Base-by-base conservation (phyloP, 208 protist species). In the Naegleria fowleri region DNA sequence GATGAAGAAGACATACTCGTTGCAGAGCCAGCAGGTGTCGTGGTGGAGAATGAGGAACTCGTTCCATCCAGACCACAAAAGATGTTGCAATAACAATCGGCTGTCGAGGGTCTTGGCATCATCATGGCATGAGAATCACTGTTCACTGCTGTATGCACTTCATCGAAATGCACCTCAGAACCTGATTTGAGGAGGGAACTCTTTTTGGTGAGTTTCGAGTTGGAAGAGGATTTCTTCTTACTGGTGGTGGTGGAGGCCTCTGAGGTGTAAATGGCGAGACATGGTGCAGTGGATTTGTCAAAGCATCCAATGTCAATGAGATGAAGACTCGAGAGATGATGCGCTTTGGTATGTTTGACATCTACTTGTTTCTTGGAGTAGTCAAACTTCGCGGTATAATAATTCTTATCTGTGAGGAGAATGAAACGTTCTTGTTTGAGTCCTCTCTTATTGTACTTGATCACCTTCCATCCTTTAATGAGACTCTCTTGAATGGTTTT, bases 361-460 rank as follows among this genome's bases (percentile, higher is more conserved):
- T 87, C 83, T 2, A 51, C 16, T 36, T 41, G 22, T 51, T 87
- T 87, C 83, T 87, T 87, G 0, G 83, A 29, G 38, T 41, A 41
- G 33, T 87, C 83, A 36, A 40, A 87, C 29, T 87, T 87, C 39
- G 52, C 38, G 1, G 83, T 87, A 39, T 87, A 87, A n/a, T 87
- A 87, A 51, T 25, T 40, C 36, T 87, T 52, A 48, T 51, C 40
- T 1, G 83, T 87, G 4, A 87, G 19, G 2, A 87, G 36, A 22
- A 87, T 40, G 29, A 52, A 87, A n/a, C 83, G 40, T 39, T 87
- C 83, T 51, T 87, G 83, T 39, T 87, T 87, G 16, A 87, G 38
- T 48, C 83, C 83, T 16, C 33, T 38, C 41, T 87, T 87, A 51
- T 87, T 87, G 38, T 51, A 51, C 29, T 87, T 87, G 83, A 51